Conservation (phyloP, 805 yeast species). For the Myxozyma lipomycoides region DNA sequence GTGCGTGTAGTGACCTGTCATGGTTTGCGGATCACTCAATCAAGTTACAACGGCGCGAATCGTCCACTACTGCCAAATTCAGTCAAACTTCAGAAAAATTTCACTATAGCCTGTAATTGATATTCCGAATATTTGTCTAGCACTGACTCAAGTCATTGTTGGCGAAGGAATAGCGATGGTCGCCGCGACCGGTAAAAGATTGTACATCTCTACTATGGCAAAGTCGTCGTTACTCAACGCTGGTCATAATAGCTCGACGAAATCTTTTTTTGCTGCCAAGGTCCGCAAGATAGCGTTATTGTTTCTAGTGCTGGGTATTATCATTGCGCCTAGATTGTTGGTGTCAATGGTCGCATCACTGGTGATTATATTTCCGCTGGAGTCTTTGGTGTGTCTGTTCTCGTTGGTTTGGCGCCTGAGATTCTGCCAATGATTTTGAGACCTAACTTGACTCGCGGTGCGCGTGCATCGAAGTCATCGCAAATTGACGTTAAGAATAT, state of each 20-base stretch:
- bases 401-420: constrained; percentile 27
- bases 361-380: constrained; percentile 25
- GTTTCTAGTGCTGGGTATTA: constrained; percentile 22
- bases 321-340: constrained; percentile 27
- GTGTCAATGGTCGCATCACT: constrained; percentile 24
- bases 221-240: constrained; percentile 28
- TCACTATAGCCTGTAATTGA: constrained; percentile 14
- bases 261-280: constrained; percentile 21
- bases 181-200: constrained; percentile 17
- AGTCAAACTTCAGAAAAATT: constrained; percentile 10
- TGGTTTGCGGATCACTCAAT: constrained; percentile 81
- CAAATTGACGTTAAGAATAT: constrained; percentile 23
- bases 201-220: constrained; percentile 26
- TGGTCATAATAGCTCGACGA: constrained; percentile 23
- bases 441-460: constrained; percentile 26
- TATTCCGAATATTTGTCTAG: constrained; percentile 23
- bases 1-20: constrained; percentile 63
- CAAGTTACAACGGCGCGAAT: constrained; percentile 85
- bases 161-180: constrained; percentile 25
- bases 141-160: constrained; percentile 25
- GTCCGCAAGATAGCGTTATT: constrained; percentile 27
- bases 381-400: constrained; percentile 25
- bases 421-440: constrained; percentile 28
- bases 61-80: constrained; percentile 18
- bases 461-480: constrained; percentile 25